Evolutionary conservation across 2,329 filamentous ascomycete species (phyloP).

Genomic region (Ophiostoma pallidulum): DNA sequence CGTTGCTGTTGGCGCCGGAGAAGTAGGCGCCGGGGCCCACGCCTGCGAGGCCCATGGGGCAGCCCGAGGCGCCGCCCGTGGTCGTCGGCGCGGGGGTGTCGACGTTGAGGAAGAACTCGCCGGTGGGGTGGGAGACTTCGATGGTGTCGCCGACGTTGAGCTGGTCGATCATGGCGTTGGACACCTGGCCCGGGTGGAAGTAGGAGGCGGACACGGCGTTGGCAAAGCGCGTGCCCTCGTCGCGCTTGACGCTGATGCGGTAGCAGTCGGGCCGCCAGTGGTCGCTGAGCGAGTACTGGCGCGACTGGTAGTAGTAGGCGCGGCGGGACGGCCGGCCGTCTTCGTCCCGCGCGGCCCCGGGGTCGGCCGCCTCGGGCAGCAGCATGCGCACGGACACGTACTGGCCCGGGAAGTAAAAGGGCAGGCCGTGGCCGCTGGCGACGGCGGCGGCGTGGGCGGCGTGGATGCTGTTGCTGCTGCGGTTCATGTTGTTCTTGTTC

Average conservation of each 20-base stretch:
- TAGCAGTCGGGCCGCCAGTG: conserved; percentile 47
- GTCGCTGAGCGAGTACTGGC: conserved; percentile 67
- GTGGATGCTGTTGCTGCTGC: neutral
- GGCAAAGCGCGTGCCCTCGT: conserved; percentile 41
- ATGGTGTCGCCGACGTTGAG: conserved; percentile 53
- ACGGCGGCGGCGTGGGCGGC: neutral
- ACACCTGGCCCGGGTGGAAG: conserved; percentile 54
- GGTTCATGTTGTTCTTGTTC: conserved; percentile 20
- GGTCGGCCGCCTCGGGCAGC: conserved; percentile 31
- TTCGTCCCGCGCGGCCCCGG: neutral
- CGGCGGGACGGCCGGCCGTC: conserved; percentile 25
- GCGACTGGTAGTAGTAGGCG: conserved; percentile 48
- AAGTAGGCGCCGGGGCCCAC: conserved; percentile 32
- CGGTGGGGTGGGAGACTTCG: conserved; percentile 56
- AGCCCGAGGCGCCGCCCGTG: too few relatives aligned
- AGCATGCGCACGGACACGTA: conserved; percentile 57
- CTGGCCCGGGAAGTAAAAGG: conserved; percentile 58
- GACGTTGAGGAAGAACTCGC: conserved; percentile 49
- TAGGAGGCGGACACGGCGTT: conserved; percentile 34
- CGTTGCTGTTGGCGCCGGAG: conserved; percentile 13
- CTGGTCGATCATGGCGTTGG: conserved; percentile 57
- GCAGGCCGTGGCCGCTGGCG: conserved; percentile 48
- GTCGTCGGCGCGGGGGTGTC: conserved; percentile 21
- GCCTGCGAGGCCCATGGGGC: conserved; percentile 52
- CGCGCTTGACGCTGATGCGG: conserved; percentile 62